phyloP scores from a whole-genome alignment of 495 filamentous ascomycete genomes.

The Hypoxylon lienhwacheense region DNA sequence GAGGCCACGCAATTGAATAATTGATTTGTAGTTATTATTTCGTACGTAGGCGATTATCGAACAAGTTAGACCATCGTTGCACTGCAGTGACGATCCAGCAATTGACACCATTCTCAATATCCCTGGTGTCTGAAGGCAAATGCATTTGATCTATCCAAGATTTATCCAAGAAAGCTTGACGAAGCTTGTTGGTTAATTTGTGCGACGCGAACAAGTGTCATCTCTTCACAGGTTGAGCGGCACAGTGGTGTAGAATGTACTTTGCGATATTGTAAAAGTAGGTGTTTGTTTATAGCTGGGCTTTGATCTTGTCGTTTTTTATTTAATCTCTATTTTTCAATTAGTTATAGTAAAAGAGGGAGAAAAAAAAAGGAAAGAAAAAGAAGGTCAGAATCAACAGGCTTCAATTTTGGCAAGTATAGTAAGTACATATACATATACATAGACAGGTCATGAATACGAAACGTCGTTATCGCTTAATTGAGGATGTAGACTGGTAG shows the following conservation, averaged over 20 bases:
- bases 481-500: neutral
- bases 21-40: conserved; percentile 18
- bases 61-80: conserved; percentile 22
- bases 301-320: conserved; percentile 5
- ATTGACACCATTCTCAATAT: conserved; percentile 23
- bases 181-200: conserved; percentile 34
- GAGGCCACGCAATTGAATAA: conserved; percentile 32
- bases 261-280: too few relatives aligned
- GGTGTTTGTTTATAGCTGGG: too few relatives aligned
- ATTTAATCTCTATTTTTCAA: too few relatives aligned
- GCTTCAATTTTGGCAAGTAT: too few relatives aligned
- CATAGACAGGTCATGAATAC: neutral
- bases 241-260: too few relatives aligned
- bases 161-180: conserved; percentile 33
- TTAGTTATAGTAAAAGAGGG: neutral
- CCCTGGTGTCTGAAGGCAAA: conserved; percentile 10
- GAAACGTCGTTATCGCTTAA: neutral
- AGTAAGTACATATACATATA: too few relatives aligned
- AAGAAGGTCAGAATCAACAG: too few relatives aligned
- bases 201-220: conserved; percentile 9
- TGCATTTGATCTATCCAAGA: conserved; percentile 31
- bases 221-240: neutral
- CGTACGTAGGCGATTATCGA: neutral
- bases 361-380: too few relatives aligned
- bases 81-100: conserved; percentile 28